A percentile compares a stretch with the other conserved stretches of the same genome.
Evolutionary conservation across 1,284 basidiomycete species (phyloP).

Genomic region (Polyporus tsugae): DNA sequence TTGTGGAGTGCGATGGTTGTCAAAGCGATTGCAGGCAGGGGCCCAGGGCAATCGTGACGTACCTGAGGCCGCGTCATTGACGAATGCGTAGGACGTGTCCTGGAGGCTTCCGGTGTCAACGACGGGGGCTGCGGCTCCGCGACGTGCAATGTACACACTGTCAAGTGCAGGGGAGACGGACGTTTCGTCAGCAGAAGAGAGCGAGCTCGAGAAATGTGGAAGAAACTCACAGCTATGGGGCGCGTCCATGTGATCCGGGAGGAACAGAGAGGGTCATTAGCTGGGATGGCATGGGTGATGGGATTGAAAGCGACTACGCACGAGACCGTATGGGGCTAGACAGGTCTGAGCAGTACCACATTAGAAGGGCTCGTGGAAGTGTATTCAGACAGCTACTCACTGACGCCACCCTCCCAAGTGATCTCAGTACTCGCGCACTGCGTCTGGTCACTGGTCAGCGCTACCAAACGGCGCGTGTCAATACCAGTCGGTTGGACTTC

Average conservation of each 20-base stretch:
- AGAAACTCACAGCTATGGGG: background rate
- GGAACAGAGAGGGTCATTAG: background rate
- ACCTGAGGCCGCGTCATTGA: background rate
- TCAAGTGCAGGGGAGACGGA: background rate
- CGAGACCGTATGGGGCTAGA: background rate
- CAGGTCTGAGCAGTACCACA: background rate
- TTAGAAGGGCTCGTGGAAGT: background rate
- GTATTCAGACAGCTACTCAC: background rate
- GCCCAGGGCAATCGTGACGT: no score
- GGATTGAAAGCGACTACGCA: background rate
- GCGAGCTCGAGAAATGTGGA: background rate
- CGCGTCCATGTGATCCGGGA: background rate
- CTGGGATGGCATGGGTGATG: background rate
- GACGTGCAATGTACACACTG: background rate
- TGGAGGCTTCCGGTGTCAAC: background rate
- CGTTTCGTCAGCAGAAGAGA: background rate
- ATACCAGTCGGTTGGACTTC: no score
- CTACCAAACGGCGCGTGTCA: no score
- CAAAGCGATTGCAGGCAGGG: no score
- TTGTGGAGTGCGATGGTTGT: background rate
- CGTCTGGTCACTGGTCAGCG: background rate
- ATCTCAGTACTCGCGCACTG: background rate
- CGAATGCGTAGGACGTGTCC: background rate
- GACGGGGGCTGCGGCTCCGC: background rate
- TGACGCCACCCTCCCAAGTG: background rate